Conservation (phyloP, 441 rosid genomes). For the Gossypium lobatum region DNA sequence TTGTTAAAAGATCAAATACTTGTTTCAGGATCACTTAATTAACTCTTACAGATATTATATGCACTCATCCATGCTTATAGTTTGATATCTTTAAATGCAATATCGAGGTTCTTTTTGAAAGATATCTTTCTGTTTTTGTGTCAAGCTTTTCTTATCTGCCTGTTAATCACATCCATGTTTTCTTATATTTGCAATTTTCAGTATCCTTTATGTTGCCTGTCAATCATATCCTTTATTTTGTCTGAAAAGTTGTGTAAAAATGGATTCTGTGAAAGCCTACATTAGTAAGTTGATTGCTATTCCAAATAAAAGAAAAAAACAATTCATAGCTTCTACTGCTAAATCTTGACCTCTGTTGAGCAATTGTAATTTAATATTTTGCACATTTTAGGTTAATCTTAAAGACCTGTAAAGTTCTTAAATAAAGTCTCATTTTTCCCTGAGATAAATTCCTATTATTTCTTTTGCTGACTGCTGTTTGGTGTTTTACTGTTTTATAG, state of each 20-base stretch:
- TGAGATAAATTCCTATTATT: background rate
- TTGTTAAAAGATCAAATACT: background rate
- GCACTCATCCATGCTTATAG: background rate
- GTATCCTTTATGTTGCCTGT: background rate
- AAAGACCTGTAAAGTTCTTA: background rate
- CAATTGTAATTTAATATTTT: background rate
- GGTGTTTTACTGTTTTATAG: background rate
- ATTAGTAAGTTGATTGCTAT: background rate
- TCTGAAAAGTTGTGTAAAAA: background rate
- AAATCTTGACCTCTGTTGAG: background rate
- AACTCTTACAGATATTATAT: background rate
- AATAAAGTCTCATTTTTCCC: background rate
- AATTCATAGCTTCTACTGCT: background rate
- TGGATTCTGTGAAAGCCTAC: background rate
- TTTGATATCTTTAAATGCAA: background rate
- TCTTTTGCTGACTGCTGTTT: background rate
- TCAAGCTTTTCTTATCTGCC: background rate
- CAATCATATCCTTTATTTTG: background rate
- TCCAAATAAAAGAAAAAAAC: background rate
- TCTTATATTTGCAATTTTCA: background rate
- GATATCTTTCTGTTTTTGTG: background rate
- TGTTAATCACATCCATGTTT: background rate
- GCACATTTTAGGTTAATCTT: background rate
- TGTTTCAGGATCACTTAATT: background rate
- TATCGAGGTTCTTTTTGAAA: background rate